Percentiles rank a stretch among this genome's conserved stretches.
These are phyloP conservation scores for Fusarium coffeatum DNA, from an alignment of 2,329 filamentous ascomycete genomes.

Conservation along the genomic window DNA sequence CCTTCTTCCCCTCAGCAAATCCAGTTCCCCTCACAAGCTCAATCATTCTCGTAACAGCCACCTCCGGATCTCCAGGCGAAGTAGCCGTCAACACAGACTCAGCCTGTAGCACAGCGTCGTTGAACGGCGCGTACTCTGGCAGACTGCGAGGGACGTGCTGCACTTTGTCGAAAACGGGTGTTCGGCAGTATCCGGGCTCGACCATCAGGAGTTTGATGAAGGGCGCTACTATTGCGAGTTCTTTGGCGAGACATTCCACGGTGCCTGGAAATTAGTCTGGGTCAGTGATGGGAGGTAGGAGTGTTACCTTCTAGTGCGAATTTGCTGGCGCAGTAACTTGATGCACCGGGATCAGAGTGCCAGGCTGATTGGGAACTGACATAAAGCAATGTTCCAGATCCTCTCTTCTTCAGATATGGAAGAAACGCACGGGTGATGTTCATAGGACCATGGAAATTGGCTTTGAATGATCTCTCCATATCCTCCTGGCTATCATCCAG, in stretches of 20 bases:
- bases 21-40: constrained; percentile 63
- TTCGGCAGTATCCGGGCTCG: constrained; percentile 56
- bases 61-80: constrained; percentile 62
- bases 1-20: constrained; percentile 41
- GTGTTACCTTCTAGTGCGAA: constrained; percentile 48
- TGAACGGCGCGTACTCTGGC: constrained; percentile 49
- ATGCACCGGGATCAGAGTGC: constrained; percentile 48
- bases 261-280: constrained; percentile 21
- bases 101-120: constrained; percentile 37
- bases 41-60: constrained; percentile 64
- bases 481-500: constrained; percentile 35
- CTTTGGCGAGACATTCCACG: constrained; percentile 44
- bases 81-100: constrained; percentile 43
- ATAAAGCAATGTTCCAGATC: constrained; percentile 49
- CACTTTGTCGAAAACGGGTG: constrained; percentile 53
- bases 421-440: constrained; percentile 52
- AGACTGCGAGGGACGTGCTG: constrained; percentile 43
- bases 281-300: rapidly evolving
- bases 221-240: constrained; percentile 37
- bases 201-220: constrained; percentile 53
- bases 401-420: constrained; percentile 48
- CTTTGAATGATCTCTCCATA: constrained; percentile 44
- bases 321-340: constrained; percentile 50
- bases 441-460: constrained; percentile 55
- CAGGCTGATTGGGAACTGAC: constrained; percentile 53